phyloP scores from a whole-genome alignment of 2,329 filamentous ascomycete genomes.

The Sordariomycetes sp. region DNA sequence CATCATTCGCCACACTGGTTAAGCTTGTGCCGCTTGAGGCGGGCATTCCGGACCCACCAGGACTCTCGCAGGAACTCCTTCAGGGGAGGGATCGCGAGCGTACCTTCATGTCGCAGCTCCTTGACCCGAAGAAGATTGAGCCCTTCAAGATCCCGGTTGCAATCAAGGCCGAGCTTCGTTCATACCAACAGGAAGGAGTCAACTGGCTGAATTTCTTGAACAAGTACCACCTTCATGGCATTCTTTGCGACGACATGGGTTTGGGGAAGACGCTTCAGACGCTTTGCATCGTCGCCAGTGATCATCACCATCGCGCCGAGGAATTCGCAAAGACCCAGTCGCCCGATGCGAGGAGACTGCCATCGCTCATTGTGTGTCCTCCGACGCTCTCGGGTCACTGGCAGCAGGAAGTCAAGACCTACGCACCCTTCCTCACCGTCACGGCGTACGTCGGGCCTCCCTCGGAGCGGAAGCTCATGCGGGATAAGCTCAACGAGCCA shows the following conservation, averaged over 20 bases:
- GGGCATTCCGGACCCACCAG: conserved; percentile 91
- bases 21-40: conserved; percentile 95
- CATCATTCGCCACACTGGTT: conserved; percentile 90
- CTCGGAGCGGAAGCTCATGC: conserved; percentile 59
- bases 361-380: conserved; percentile 90
- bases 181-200: conserved; percentile 96
- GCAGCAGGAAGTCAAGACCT: conserved; percentile 95
- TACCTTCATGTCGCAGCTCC: conserved; percentile 91
- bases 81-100: conserved; percentile 86
- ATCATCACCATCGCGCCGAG: conserved; percentile 86
- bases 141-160: conserved; percentile 85
- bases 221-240: conserved; percentile 92
- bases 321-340: conserved; percentile 76
- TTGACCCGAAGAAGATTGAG: conserved; percentile 95
- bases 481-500: conserved; percentile 56
- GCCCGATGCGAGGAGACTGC: conserved; percentile 64
- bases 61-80: conserved; percentile 76
- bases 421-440: conserved; percentile 84
- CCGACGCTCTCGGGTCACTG: conserved; percentile 95
- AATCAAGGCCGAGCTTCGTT: conserved; percentile 92
- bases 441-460: conserved; percentile 88
- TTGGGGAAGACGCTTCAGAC: conserved; percentile 96
- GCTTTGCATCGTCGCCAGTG: conserved; percentile 93
- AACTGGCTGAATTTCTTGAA: conserved; percentile 99
- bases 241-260: conserved; percentile 98